phyloP scores from a whole-genome alignment of 371 early-diverging fungal species.

The Mucor velutinosus region DNA sequence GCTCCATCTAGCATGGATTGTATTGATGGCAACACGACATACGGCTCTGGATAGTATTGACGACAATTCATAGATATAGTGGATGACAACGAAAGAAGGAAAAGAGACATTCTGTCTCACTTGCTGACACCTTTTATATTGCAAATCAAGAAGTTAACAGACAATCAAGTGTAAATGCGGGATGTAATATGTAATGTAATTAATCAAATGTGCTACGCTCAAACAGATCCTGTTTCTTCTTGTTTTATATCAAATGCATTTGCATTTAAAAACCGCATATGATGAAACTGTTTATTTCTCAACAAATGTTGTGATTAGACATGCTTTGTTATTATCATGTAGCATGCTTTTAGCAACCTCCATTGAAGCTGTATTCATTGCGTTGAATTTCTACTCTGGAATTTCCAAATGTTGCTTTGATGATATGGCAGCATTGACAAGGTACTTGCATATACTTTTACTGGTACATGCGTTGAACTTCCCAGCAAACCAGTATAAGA shows the following conservation, averaged over 20 bases:
- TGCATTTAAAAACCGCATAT: background rate
- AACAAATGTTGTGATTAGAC: background rate
- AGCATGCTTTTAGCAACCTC: too few species aligned
- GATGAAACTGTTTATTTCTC: background rate
- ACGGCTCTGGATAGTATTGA: background rate
- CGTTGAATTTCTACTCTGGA: too few species aligned
- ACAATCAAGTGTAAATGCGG: background rate
- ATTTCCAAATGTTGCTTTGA: too few species aligned
- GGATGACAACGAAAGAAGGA: background rate
- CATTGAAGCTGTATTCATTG: too few species aligned
- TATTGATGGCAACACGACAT: background rate
- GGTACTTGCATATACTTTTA: too few species aligned
- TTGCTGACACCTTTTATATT: background rate
- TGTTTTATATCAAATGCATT: too few species aligned
- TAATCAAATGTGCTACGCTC: background rate
- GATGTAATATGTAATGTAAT: background rate
- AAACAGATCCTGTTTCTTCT: background rate
- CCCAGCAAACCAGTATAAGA: too few species aligned
- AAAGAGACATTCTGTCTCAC: background rate
- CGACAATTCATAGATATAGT: background rate
- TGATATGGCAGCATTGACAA: too few species aligned
- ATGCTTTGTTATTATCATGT: background rate
- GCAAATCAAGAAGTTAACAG: background rate
- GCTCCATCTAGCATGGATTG: background rate
- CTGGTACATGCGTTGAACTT: background rate